Percentiles rank a stretch among this genome's conserved stretches.
Conservation (phyloP, 106 monocot genomes). For the Dioscorea alata region DNA sequence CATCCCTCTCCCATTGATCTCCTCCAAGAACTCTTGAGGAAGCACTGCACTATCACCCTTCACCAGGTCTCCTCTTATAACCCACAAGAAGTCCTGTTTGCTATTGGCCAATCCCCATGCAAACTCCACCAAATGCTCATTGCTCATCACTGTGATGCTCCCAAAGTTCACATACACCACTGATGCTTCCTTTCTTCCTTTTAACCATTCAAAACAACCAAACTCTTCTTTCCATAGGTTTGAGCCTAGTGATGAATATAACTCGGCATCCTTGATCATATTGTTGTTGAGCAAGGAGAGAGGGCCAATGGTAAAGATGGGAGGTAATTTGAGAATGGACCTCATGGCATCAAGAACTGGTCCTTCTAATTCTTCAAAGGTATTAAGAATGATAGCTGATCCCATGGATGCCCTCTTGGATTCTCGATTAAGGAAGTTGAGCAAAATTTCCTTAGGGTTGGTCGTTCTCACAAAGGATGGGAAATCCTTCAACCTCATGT, state of each 20-base stretch:
- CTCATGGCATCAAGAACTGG: not conserved
- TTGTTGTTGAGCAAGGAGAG: not conserved
- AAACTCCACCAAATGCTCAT: constrained; percentile 20
- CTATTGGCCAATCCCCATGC: constrained; percentile 21
- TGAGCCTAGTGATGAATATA: not conserved
- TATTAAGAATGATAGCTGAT: not conserved
- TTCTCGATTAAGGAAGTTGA: not conserved
- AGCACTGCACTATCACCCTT: not conserved
- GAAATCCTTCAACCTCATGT: not conserved
- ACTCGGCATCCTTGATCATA: not conserved
- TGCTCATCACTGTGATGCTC: constrained; percentile 19
- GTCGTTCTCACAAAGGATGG: not conserved
- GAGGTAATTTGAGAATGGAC: not conserved
- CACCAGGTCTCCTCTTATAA: constrained; percentile 17
- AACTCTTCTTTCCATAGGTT: constrained; percentile 20
- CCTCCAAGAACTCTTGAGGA: constrained; percentile 9
- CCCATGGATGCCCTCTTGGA: not conserved
- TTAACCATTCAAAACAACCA: constrained; percentile 11
- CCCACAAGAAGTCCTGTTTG: constrained; percentile 14
- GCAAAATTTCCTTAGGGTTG: not conserved
- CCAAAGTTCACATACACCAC: constrained; percentile 25
- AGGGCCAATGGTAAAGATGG: not conserved
- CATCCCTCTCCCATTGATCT: constrained; percentile 1
- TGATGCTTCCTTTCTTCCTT: not conserved
- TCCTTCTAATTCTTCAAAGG: constrained; percentile 1